Conservation (phyloP, 768 basidiomycete genomes). For the Collybia sp. region DNA sequence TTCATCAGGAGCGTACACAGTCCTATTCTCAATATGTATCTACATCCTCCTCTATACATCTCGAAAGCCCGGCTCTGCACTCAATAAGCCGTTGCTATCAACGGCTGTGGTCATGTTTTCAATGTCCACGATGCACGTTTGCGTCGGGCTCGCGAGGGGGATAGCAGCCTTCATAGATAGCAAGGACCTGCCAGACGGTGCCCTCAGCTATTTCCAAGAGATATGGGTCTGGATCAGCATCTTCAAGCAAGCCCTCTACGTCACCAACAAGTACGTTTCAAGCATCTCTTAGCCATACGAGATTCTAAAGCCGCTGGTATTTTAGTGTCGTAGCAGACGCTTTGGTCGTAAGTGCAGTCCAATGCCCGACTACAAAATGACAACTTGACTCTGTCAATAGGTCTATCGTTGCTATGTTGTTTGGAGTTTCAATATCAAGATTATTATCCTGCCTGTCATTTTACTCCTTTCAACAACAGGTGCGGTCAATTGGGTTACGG, state of each 20-base stretch:
- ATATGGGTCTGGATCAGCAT: constrained; percentile 5
- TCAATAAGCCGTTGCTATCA: constrained; percentile 5
- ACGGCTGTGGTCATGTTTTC: constrained; percentile 6
- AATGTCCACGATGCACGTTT: constrained; percentile 2
- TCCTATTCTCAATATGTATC: constrained; percentile 6
- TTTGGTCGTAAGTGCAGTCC: background rate
- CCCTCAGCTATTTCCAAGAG: constrained; percentile 1
- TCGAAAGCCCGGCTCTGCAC: background rate
- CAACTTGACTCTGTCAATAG: constrained; percentile 1
- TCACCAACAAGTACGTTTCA: constrained; percentile 10
- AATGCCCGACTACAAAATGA: background rate
- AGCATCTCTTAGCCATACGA: background rate
- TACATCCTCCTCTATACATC: constrained; percentile 2
- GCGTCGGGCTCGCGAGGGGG: constrained; percentile 2
- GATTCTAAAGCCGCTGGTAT: too few relatives aligned
- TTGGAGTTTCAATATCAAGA: constrained; percentile 6
- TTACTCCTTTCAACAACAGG: constrained; percentile 11
- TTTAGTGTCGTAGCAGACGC: too few relatives aligned
- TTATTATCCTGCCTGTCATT: constrained; percentile 7
- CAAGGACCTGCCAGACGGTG: constrained; percentile 1
- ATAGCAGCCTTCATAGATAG: constrained; percentile 2
- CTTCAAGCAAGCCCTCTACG: constrained; percentile 10
- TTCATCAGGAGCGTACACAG: constrained; percentile 3
- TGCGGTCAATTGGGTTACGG: constrained; percentile 1
- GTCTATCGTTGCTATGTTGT: constrained; percentile 14